Conservation (phyloP, 2,329 filamentous ascomycete species). For the Epichloe amarillans region DNA sequence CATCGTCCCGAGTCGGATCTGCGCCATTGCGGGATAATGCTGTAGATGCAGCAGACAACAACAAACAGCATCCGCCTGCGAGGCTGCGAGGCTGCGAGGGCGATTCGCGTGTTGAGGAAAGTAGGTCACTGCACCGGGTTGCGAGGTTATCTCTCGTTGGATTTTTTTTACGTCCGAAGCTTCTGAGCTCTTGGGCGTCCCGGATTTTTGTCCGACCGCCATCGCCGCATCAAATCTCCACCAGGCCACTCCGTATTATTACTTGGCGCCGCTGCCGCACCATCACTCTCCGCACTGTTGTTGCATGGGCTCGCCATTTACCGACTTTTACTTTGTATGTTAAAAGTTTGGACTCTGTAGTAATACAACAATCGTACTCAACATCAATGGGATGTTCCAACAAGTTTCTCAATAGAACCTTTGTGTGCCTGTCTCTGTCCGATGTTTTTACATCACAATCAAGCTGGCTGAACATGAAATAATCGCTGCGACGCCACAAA, state of each 20-base stretch:
- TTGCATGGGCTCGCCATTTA: background rate
- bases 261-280: background rate
- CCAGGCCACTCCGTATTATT: too few species aligned
- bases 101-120: background rate
- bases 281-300: background rate
- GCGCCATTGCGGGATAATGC: constrained; percentile 15
- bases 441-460: too few species aligned
- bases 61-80: background rate
- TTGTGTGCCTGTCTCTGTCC: too few species aligned
- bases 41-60: background rate
- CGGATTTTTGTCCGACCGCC: constrained; percentile 5
- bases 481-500: background rate
- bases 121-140: background rate
- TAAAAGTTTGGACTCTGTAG: too few species aligned
- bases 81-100: constrained; percentile 1
- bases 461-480: too few species aligned
- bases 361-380: too few species aligned
- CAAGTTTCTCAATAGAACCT: too few species aligned
- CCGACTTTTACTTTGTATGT: too few species aligned
- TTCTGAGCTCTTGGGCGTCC: background rate
- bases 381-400: too few species aligned
- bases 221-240: background rate
- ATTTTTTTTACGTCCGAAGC: background rate
- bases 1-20: constrained; percentile 19
- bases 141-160: background rate